Base-by-base conservation (phyloP, 2,329 filamentous ascomycete species). In the Sphaerulina musiva region DNA sequence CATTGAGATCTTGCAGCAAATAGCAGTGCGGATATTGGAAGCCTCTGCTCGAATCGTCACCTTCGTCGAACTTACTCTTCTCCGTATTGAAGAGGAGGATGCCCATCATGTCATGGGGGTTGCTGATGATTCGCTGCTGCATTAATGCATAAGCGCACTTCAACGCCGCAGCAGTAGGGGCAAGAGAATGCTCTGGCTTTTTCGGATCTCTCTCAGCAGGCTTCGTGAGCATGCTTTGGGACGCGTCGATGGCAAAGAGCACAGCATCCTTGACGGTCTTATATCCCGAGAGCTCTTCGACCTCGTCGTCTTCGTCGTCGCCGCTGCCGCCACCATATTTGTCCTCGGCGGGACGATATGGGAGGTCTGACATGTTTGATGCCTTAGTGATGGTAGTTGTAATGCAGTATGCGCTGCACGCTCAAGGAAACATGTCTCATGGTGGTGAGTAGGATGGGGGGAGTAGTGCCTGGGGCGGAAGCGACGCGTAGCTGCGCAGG, bases 71-170 rank as follows among this genome's bases (percentile, higher is more conserved):
- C 63, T 85, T 90, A 39, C 89, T 88, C 71, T 88, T 81, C 66
- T 95, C 78, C 0, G 93, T 98, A 7, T 91, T 91, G 68, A 95
- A 98, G 0, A 98, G 77, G 38, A 98, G 71, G 26, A 98, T 86
- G 1, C 92, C 91, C 81, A 98, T 96, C 88, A 96, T 95, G 58
- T 98, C 93, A 66, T 86, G 91, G 1, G 93, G 93, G 58, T 91
- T 92, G 3, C 92, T 92, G 64, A 98, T 97, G 71, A 98, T 97
- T 64, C 93, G 89, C 74, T 97, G 92, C 73, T 97, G 89, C 89
- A 98, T 96, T 50, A 98, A 78, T 66, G 89, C 83, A 66, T 95
- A 95, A 54, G 92, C 93, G 65, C 89, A 96, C 77, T 95, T 95
- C 47, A 98, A 74, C 3, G 93, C 91, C 12, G 92, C 91, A 49